A percentile compares a stretch with the other conserved stretches of the same genome.
phyloP scores from a whole-genome alignment of 1,284 basidiomycete genomes.

The Marasmius tenuissimus region DNA sequence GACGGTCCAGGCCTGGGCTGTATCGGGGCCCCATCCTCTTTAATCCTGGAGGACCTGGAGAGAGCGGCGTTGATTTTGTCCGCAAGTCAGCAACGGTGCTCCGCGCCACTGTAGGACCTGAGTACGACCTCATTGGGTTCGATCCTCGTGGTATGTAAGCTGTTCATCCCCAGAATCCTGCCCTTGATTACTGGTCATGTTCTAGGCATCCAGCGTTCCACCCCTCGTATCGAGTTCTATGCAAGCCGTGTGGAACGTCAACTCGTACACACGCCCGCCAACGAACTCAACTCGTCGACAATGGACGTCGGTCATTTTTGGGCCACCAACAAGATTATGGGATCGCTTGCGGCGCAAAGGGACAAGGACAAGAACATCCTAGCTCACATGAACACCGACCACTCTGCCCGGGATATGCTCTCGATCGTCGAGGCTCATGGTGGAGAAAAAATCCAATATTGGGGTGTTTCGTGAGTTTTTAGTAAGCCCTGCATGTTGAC shows the following conservation, averaged over 20 bases:
- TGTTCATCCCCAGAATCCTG: background rate
- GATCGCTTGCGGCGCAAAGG: slow-evolving; percentile 29
- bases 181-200: background rate
- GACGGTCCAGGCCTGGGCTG: no score
- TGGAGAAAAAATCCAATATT: slow-evolving; percentile 46
- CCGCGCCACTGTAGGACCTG: slow-evolving; percentile 36
- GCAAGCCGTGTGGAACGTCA: slow-evolving; percentile 28
- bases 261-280: slow-evolving; percentile 23
- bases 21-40: slow-evolving; percentile 47
- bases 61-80: slow-evolving; percentile 29
- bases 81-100: slow-evolving; percentile 25
- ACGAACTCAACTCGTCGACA: slow-evolving; percentile 20
- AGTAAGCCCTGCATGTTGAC: background rate
- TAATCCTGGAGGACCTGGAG: slow-evolving; percentile 55
- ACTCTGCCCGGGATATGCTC: slow-evolving; percentile 51
- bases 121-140: slow-evolving; percentile 51
- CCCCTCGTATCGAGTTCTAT: slow-evolving; percentile 33
- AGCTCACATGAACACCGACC: slow-evolving; percentile 40
- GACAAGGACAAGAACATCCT: slow-evolving; percentile 27
- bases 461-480: slow-evolving; percentile 47
- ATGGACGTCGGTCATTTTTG: slow-evolving; percentile 26
- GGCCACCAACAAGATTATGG: slow-evolving; percentile 29
- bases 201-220: slow-evolving; percentile 32
- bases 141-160: slow-evolving; percentile 39
- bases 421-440: slow-evolving; percentile 44